Evolutionary conservation across 2,329 filamentous ascomycete genomes (phyloP).

Genomic region (Aureobasidium musti): DNA sequence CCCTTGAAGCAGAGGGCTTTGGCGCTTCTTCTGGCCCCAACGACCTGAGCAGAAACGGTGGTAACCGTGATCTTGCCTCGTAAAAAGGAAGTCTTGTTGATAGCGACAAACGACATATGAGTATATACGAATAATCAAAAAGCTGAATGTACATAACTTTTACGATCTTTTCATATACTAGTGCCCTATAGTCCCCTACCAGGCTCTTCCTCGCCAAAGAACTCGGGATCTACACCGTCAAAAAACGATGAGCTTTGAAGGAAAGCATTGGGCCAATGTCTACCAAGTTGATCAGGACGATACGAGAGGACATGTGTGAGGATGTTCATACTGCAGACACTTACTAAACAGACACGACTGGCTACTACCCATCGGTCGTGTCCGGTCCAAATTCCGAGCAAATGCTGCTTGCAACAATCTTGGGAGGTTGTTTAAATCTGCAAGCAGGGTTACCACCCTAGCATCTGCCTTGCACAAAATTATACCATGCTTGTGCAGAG

Average conservation of each 20-base stretch:
- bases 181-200: not conserved
- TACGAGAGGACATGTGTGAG: too few relatives aligned
- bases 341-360: too few relatives aligned
- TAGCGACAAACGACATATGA: not conserved
- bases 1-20: conserved; percentile 13
- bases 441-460: too few relatives aligned
- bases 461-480: too few relatives aligned
- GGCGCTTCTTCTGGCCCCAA: conserved; percentile 3
- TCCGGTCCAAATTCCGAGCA: not conserved
- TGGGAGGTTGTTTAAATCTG: too few relatives aligned
- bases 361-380: too few relatives aligned
- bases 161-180: not conserved
- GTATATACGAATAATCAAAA: conserved; percentile 9
- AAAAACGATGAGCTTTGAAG: conserved; percentile 32
- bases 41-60: conserved; percentile 15
- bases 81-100: not conserved
- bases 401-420: too few relatives aligned
- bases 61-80: conserved; percentile 15
- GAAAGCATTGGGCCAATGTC: conserved; percentile 36
- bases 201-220: conserved; percentile 30
- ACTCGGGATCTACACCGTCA: conserved; percentile 37
- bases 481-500: too few relatives aligned
- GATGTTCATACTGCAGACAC: too few relatives aligned
- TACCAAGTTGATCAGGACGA: too few relatives aligned
- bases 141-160: not conserved